These are phyloP conservation scores for Secale cereale DNA, from an alignment of 176 grass and related monocot species.

Conservation along the genomic window DNA sequence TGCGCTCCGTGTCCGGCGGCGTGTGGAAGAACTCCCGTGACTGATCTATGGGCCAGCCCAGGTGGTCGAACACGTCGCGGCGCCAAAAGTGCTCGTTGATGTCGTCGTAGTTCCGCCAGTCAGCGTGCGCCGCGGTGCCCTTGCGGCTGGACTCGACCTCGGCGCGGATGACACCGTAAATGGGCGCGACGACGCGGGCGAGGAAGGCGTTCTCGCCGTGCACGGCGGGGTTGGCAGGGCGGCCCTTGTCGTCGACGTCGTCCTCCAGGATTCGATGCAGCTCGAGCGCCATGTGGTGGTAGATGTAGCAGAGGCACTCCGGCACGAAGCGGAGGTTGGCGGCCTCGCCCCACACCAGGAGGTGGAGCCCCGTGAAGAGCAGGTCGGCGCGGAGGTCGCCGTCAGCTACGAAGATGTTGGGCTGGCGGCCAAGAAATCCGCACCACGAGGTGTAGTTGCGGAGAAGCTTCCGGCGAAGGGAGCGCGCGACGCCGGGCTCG, in stretches of 20 bases:
- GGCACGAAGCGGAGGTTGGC: slow-evolving; percentile 69
- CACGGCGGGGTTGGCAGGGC: slow-evolving; percentile 53
- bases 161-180: slow-evolving; percentile 48
- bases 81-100: slow-evolving; percentile 97
- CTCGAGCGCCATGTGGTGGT: slow-evolving; percentile 58
- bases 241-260: slow-evolving; percentile 50
- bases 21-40: slow-evolving; percentile 65
- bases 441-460: slow-evolving; percentile 90
- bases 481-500: slow-evolving; percentile 43
- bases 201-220: slow-evolving; percentile 78
- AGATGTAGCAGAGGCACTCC: too few species aligned
- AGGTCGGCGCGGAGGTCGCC: slow-evolving; percentile 54
- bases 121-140: slow-evolving; percentile 62
- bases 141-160: slow-evolving; percentile 59
- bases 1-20: slow-evolving; percentile 33
- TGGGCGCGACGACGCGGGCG: slow-evolving; percentile 49
- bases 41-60: slow-evolving; percentile 71
- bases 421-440: slow-evolving; percentile 54
- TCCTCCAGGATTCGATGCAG: slow-evolving; percentile 71
- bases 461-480: slow-evolving; percentile 73
- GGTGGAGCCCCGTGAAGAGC: slow-evolving; percentile 68
- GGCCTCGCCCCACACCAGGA: slow-evolving; percentile 92
- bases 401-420: slow-evolving; percentile 40
- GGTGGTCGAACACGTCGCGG: slow-evolving; percentile 55
- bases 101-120: slow-evolving; percentile 96